Base-by-base conservation (phyloP, 257 asterid genomes). In the Solanum ossicruentum region DNA sequence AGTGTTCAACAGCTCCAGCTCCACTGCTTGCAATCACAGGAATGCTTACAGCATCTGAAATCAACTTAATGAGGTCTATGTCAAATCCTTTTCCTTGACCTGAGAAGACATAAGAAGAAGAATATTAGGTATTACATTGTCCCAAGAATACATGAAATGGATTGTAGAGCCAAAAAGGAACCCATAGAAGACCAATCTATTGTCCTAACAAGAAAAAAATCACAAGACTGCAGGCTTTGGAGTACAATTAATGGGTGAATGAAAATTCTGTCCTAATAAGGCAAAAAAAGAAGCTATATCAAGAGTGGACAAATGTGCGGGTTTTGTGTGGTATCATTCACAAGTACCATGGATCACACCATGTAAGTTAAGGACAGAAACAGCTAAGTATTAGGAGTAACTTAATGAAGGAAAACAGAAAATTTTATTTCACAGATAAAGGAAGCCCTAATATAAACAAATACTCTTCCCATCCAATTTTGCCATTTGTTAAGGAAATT, bases 1-100 rank as follows among this genome's bases (percentile, higher is more conserved):
- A 95, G 89, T 96, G 99, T 79, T 92, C 93, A n/a, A 82, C 93
- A 11, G 90, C 63, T 61, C 99, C 99, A 82, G 98, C 98, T 72
- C 99, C 99, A 87, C 99, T 95, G 85, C 99, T 95, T 41, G 99
- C 99, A 86, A 96, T 95, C 54, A 96, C 98, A 28, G 98, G 99
- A 86, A 96, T 93, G 88, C 91, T 87, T 41, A 93, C 99, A 54
- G 97, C 96, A 83, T 96, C 99, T 69, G 99, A 93, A 89, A 96
- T 89, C 81, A 93, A 89, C 90, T 93, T 93, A 86, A 96, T 90
- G 41, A 96, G 88, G 87, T 96, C 97, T 77, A 91, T 89, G 88
- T 96, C 99, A 45, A 93, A 96, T 65, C 99, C 99, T 86, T 93
- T 92, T 73, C 98, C 98, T 89, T 96, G 99, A 88, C 99, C 99